phyloP scores from a whole-genome alignment of 1,139 yeast species.

The Scheffersomyces stambukii region DNA sequence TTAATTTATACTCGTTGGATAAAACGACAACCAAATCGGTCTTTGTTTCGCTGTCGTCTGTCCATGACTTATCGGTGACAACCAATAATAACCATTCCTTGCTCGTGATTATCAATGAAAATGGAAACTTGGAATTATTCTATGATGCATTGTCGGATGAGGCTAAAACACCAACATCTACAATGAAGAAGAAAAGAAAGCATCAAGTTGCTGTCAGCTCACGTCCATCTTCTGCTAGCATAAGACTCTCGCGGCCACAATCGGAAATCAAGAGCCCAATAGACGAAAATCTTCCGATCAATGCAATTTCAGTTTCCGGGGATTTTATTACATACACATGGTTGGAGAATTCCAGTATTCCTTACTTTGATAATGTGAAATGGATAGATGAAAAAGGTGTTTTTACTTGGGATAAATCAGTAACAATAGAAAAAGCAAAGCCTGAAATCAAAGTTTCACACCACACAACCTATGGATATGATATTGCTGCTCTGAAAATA shows the following conservation, averaged over 20 bases:
- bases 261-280: slow-evolving; percentile 28
- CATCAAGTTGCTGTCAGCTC: slow-evolving; percentile 38
- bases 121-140: slow-evolving; percentile 66
- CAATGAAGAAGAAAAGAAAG: slow-evolving; percentile 33
- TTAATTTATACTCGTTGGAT: slow-evolving; percentile 59
- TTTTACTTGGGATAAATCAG: slow-evolving; percentile 18
- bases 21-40: slow-evolving; percentile 44
- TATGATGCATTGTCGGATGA: slow-evolving; percentile 44
- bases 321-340: slow-evolving; percentile 52
- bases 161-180: slow-evolving; percentile 12
- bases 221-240: slow-evolving; percentile 40
- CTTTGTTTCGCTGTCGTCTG: slow-evolving; percentile 64
- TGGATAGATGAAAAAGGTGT: slow-evolving; percentile 45
- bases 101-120: slow-evolving; percentile 60
- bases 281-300: slow-evolving; percentile 37
- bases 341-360: slow-evolving; percentile 67
- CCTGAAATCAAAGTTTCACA: slow-evolving; percentile 29
- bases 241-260: slow-evolving; percentile 44
- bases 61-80: slow-evolving; percentile 40
- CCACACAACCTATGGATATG: slow-evolving; percentile 55
- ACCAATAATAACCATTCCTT: slow-evolving; percentile 32
- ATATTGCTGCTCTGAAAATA: slow-evolving; percentile 62
- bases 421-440: slow-evolving; percentile 37
- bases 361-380: slow-evolving; percentile 57
- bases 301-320: slow-evolving; percentile 34